Evolutionary conservation across 495 filamentous ascomycete species (phyloP).

Genomic region (Hypoxylon perforatum): DNA sequence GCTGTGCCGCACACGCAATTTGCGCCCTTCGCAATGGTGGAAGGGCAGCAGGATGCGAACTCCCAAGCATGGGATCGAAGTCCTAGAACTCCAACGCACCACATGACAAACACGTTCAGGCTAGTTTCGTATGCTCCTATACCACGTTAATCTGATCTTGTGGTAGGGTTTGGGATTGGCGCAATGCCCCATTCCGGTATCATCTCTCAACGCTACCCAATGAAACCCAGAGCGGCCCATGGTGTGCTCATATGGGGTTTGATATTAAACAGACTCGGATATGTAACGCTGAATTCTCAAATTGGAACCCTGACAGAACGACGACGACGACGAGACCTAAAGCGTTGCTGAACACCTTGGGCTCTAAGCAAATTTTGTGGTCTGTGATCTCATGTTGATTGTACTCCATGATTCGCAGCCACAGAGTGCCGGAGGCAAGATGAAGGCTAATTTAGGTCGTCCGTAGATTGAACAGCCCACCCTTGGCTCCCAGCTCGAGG

Average conservation of each 20-base stretch:
- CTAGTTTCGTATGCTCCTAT: slow-evolving; percentile 36
- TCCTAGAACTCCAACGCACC: neutral
- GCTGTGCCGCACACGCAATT: slow-evolving; percentile 43
- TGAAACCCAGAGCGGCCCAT: neutral
- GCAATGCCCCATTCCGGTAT: slow-evolving; percentile 18
- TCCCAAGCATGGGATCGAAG: slow-evolving; percentile 11
- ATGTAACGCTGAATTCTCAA: neutral
- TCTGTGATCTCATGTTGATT: slow-evolving; percentile 13
- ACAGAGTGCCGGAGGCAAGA: neutral
- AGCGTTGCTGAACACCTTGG: neutral
- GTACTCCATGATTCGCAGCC: slow-evolving; percentile 3
- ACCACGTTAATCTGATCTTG: slow-evolving; percentile 33
- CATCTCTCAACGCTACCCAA: slow-evolving; percentile 28
- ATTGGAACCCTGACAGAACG: neutral
- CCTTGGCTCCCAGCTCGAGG: neutral
- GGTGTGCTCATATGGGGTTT: neutral
- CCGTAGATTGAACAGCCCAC: neutral
- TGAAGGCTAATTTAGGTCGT: neutral
- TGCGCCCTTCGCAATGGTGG: slow-evolving; percentile 6
- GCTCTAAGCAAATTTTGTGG: slow-evolving; percentile 8
- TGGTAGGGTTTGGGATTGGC: slow-evolving; percentile 28
- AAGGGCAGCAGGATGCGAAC: slow-evolving; percentile 1
- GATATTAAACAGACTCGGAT: neutral
- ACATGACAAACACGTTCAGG: slow-evolving; percentile 8
- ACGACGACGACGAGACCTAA: neutral